Evolutionary conservation across 352 stramenopile species (phyloP).

Genomic region (Phytophthora ramorum): DNA sequence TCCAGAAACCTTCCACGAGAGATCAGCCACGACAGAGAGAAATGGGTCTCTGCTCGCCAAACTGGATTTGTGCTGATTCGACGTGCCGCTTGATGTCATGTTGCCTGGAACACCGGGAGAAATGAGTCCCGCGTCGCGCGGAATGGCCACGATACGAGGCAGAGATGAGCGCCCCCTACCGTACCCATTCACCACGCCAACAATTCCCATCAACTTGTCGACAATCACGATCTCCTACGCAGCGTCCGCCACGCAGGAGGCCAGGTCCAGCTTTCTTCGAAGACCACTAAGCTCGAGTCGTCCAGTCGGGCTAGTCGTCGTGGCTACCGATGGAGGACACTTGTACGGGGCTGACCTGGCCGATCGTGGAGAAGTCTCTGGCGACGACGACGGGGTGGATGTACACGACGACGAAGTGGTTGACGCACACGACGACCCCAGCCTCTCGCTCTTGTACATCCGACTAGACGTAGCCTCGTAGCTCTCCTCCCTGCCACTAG

Average conservation of each 20-base stretch:
- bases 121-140: too few relatives aligned
- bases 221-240: slow-evolving; percentile 14
- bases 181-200: not conserved
- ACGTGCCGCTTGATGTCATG: too few relatives aligned
- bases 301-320: slow-evolving; percentile 37
- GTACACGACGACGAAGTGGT: too few relatives aligned
- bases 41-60: too few relatives aligned
- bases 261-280: slow-evolving; percentile 67
- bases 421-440: slow-evolving; percentile 38
- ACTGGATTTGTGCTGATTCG: too few relatives aligned
- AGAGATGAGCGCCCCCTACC: slow-evolving; percentile 35
- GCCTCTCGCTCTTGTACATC: slow-evolving; percentile 39
- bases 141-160: slow-evolving; percentile 11
- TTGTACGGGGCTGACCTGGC: slow-evolving; percentile 38
- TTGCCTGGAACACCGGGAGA: too few relatives aligned
- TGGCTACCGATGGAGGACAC: slow-evolving; percentile 34
- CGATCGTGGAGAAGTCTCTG: slow-evolving; percentile 53
- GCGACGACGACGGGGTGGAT: slow-evolving; percentile 63
- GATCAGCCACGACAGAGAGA: too few relatives aligned
- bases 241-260: slow-evolving; percentile 53
- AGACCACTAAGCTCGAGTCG: slow-evolving; percentile 60
- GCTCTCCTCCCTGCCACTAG: slow-evolving; percentile 17
- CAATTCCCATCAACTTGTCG: not conserved
- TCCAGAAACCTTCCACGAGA: too few relatives aligned
- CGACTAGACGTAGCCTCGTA: slow-evolving; percentile 21